Base-by-base conservation (phyloP, 2,329 filamentous ascomycete species). In the Sporothrix variecibatus region DNA sequence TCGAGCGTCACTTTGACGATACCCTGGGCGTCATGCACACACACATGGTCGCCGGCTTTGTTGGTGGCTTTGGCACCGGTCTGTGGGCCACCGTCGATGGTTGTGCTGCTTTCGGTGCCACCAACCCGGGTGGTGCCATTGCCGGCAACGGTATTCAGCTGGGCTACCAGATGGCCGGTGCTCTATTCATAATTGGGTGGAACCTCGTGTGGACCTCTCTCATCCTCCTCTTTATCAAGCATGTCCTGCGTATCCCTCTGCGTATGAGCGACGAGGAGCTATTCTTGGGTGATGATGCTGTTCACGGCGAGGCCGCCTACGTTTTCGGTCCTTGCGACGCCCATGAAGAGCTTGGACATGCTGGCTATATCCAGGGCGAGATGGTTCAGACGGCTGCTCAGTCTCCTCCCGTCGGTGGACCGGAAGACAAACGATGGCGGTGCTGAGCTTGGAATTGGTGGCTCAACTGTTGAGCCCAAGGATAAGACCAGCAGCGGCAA, bases 161-260 rank as follows among this genome's bases (percentile, higher is more conserved):
- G 28, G 85, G 85, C 80, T 78, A 85, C 46, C 85, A 87, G 76
- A 83, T 87, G 75, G 85, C 85, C 9, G 84, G 85, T 17, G 85
- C 83, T 8, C 79, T 84, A 9, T 86, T 86, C 79, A 80, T 87
- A 74, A 85, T 87, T 72, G 86, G 84, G 20, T 86, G 84, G 83
- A 86, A 87, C 75, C 77, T 85, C 20, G 83, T 87, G 71, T 86
- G 85, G 85, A 87, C 85, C 4, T 82, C 82, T 26, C 77, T 85
- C 46, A 86, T 87, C 74, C 79, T 86, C 80, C 76, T 83, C 1
- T 87, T 87, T 78, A 87, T 87, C 80, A 85, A 86, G 77, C 84
- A 85, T 76, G 84, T 86, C 58, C 78, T 83, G 62, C 82, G 86
- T 23, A 82, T 87, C 23, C 84, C 84, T 5, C 79, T 87, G 74